These are phyloP conservation scores for Cnidoscolus chayamansa DNA, from an alignment of 441 rosid species.

Conservation along the genomic window DNA sequence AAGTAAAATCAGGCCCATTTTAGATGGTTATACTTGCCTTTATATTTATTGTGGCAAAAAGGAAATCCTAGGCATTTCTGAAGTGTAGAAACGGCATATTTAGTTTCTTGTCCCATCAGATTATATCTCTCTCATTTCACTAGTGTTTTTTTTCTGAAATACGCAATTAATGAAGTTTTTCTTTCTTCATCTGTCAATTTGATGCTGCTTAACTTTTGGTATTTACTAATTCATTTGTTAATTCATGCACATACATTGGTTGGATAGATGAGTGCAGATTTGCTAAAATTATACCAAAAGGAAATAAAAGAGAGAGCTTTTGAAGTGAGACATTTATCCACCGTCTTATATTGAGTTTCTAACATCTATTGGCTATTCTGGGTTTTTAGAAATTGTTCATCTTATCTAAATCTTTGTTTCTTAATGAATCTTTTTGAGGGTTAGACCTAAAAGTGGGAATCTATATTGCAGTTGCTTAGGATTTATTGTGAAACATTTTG, in stretches of 20 bases:
- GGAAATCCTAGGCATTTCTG: not conserved
- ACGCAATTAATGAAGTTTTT: not conserved
- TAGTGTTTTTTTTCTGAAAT: too few relatives aligned
- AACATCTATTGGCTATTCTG: not conserved
- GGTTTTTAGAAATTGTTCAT: not conserved
- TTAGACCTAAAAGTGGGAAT: slow-evolving; percentile 35
- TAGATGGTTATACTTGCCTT: not conserved
- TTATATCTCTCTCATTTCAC: not conserved
- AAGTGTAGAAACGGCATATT: not conserved
- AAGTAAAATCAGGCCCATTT: too few relatives aligned
- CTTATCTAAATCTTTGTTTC: not conserved
- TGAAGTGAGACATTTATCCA: not conserved
- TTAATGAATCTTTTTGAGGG: not conserved
- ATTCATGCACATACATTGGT: not conserved
- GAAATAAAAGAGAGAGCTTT: not conserved
- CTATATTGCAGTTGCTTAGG: slow-evolving; percentile 59
- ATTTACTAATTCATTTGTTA: not conserved
- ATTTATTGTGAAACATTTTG: slow-evolving; percentile 28
- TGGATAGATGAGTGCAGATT: not conserved
- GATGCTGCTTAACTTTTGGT: not conserved
- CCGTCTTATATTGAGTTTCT: not conserved
- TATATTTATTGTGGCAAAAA: not conserved
- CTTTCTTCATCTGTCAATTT: not conserved
- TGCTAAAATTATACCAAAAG: not conserved
- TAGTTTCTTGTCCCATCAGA: not conserved